Conservation (phyloP, 306 rosid genomes). For the Trifolium fragiferum region DNA sequence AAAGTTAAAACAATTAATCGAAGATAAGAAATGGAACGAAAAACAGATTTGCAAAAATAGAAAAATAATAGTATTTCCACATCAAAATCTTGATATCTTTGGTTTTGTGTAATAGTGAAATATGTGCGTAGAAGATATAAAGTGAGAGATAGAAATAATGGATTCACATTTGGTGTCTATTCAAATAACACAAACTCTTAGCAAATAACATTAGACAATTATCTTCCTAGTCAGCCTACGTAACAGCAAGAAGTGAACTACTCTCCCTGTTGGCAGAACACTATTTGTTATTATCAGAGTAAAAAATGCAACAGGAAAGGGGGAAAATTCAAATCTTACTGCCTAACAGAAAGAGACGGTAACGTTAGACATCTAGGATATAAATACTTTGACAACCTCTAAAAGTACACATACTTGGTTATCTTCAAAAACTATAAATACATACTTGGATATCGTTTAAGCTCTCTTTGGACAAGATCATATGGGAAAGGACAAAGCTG, state of each 20-base stretch:
- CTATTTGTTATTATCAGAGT: neutral
- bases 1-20: neutral
- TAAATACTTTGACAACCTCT: neutral
- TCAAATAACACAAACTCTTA: no score
- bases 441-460: slow-evolving; percentile 96
- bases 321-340: neutral
- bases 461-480: slow-evolving; percentile 89
- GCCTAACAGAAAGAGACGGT: slow-evolving; percentile 1
- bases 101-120: no score
- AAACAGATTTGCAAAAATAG: no score
- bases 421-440: neutral
- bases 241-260: no score
- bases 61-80: no score
- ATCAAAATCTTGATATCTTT: no score
- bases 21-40: neutral
- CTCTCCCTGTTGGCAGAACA: neutral
- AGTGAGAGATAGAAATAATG: no score
- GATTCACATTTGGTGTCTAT: no score
- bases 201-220: no score
- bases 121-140: no score
- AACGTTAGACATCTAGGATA: neutral
- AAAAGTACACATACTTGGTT: no score
- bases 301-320: neutral
- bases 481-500: slow-evolving; percentile 98
- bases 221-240: no score